These are phyloP conservation scores for Chlamydomonas sphaeroides DNA, from an alignment of 139 green algal species.

Conservation along the genomic window DNA sequence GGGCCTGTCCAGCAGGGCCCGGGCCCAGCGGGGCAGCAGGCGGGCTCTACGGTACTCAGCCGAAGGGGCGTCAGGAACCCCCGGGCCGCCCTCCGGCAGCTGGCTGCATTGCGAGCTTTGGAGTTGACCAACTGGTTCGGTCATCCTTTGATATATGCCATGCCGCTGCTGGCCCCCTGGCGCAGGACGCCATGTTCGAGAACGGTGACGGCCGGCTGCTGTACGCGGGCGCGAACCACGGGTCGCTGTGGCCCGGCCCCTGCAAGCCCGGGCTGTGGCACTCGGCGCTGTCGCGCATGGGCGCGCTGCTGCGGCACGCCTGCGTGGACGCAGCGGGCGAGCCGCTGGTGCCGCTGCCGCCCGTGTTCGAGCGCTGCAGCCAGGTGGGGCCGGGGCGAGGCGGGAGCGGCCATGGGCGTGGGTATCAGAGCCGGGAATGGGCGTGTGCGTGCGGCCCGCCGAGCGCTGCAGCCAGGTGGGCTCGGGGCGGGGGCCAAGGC, in stretches of 20 bases:
- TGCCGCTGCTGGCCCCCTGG: too few species aligned
- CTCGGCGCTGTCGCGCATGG: slow-evolving; percentile 27
- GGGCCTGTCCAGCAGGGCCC: too few species aligned
- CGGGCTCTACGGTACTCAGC: too few species aligned
- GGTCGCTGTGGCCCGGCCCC: slow-evolving; percentile 29
- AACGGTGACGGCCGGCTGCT: slow-evolving; percentile 44
- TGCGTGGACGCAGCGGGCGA: background rate
- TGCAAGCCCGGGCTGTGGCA: slow-evolving; percentile 40
- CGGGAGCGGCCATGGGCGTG: background rate
- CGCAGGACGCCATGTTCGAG: slow-evolving; percentile 46
- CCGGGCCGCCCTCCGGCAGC: too few species aligned
- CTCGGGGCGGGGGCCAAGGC: too few species aligned
- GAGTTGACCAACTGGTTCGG: too few species aligned
- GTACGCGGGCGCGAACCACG: slow-evolving; percentile 34
- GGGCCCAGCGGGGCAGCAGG: too few species aligned
- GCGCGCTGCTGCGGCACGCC: slow-evolving; percentile 4
- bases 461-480: slow-evolving; percentile 30
- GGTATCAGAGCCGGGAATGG: too few species aligned
- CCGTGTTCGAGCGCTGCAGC: slow-evolving; percentile 32
- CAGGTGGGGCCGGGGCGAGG: background rate
- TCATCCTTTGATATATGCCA: too few species aligned
- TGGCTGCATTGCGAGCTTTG: too few species aligned
- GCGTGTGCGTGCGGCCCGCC: too few species aligned
- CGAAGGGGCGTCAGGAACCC: too few species aligned
- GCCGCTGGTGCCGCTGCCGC: slow-evolving; percentile 37